Base-by-base conservation (phyloP, 106 monocot genomes). In the Agapanthus africanus region DNA sequence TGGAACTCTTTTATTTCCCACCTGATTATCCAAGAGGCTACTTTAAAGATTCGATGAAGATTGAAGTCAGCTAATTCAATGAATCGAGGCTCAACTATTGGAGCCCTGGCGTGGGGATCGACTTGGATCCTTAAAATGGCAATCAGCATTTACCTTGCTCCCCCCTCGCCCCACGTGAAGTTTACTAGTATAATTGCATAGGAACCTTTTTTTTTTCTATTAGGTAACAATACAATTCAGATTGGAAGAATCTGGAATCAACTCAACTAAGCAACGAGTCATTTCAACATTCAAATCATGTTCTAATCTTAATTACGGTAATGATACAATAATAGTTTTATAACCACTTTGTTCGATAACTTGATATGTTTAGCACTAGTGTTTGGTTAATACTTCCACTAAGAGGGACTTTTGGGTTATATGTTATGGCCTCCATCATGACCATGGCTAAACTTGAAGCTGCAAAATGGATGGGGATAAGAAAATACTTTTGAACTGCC, bases 121-220 rank as follows among this genome's bases (percentile, higher is more conserved):
- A n/a, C n/a, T 44, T 44, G 44, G 44, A 44, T 44, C 44, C 13
- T 44, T 44, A 1, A 1, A 14, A 16, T 44, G 44, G 44, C 13
- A 44, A 44, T 14, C 13, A 14, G 16, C 44, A 4, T 16, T 44
- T 44, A 11, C 10, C 56, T 30, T 13, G 4, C 56, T 31, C 4
- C 1, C 56, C 2, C 30, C n/a, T n/a, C n/a, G n/a, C n/a, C n/a
- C n/a, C n/a, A n/a, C n/a, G n/a, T n/a, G n/a, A 4, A 25, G 11
- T 54, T 54, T 54, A 57, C 31, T n/a, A n/a, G n/a, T n/a, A n/a
- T n/a, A n/a, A n/a, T 57, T 57, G 56, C 19, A 31, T 57, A 30
- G 27, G 30, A 36, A 19, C 2, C 35, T 36, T n/a, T 61, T 1
- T 4, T 36, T 61, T n/a, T 36, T 32, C n/a, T 1, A 18, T 61